Evolutionary conservation across 1,139 yeast species (phyloP).

Genomic region (Lodderomyces theae): DNA sequence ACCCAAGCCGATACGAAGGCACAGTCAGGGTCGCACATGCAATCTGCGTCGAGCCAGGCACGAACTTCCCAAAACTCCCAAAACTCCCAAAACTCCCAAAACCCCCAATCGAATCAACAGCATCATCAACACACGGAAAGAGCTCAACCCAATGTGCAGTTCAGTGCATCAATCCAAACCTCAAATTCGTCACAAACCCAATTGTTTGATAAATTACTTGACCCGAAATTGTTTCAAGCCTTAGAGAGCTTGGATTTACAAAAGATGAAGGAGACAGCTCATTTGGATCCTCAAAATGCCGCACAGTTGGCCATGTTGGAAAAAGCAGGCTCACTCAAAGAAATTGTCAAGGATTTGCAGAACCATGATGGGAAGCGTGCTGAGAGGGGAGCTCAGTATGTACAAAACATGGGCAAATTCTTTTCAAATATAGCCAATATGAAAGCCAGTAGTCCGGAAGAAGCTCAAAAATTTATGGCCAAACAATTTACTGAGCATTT

Average conservation of each 20-base stretch:
- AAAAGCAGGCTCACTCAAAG: conserved; percentile 29
- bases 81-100: too few species aligned
- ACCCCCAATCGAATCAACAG: not conserved
- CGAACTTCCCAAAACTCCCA: not conserved
- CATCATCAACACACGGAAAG: not conserved
- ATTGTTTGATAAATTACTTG: conserved; percentile 25
- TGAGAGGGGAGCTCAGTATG: conserved; percentile 28
- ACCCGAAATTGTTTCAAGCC: conserved; percentile 31
- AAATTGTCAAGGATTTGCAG: conserved; percentile 28
- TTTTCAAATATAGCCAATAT: conserved; percentile 17
- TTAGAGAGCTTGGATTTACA: conserved; percentile 28
- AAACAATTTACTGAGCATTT: conserved; percentile 19
- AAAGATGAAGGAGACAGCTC: conserved; percentile 24
- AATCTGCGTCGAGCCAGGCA: not conserved
- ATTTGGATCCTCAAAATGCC: conserved; percentile 15
- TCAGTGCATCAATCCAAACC: conserved; percentile 7
- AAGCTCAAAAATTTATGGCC: conserved; percentile 9
- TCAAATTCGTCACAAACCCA: conserved; percentile 13
- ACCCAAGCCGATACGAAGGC: too few species aligned
- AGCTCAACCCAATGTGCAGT: conserved; percentile 5
- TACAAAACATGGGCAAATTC: conserved; percentile 27
- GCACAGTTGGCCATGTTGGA: conserved; percentile 23
- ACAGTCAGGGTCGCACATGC: not conserved
- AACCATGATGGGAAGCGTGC: conserved; percentile 28
- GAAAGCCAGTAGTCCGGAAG: conserved; percentile 10